Evolutionary conservation across 1,284 basidiomycete species (phyloP), one percentile per base, ranked within the genome.

Genomic region (Ustilago bromivora): DNA sequence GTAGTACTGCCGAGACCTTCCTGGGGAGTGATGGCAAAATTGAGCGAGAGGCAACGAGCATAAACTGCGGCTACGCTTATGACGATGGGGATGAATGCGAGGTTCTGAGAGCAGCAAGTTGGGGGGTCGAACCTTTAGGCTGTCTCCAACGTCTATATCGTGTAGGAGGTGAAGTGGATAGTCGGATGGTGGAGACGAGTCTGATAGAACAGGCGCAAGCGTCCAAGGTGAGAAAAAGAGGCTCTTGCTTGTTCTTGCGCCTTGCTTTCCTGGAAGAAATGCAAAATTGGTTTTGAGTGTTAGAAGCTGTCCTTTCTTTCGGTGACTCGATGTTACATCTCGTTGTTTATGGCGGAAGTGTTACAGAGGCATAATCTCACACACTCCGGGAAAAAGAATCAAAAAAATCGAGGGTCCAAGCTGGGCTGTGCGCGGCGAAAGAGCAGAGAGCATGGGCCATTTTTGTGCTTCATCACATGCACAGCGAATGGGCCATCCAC

Each of bases 41-140:
- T 31, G 61, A 72, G 19, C 71, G 65, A 52, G 71, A 53, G 57
- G 57, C 71, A 64, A 67, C 61, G 28, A 72, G 71, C 71, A 72
- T 72, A 53, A 35, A 72, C 49, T 51, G 49, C 57, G 35, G 55
- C 47, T 47, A 38, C 53, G 13, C 15, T 28, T 7, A 17, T 28
- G 32, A 57, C 40, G 41, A 32, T 11, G 17, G 17, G 23, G 17
- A 19, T 7, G 32, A 19, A 13, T 36, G 51, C 40, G 32, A 31
- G 35, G 32, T 34, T 43, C 49, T 12, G 54, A 43, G 31, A 52
- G 47, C 43, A 56, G 46, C 46, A 46, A 38, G n/a, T 6, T 56
- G 19, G 49, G 3, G 41, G 32, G 51, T 59, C 63, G 63, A 59
- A 32, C 51, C 35, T 47, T 19, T 40, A 32, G 23, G 52, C 4